Conservation (phyloP, 1,139 yeast species). For the Pichia kudriavzevii region DNA sequence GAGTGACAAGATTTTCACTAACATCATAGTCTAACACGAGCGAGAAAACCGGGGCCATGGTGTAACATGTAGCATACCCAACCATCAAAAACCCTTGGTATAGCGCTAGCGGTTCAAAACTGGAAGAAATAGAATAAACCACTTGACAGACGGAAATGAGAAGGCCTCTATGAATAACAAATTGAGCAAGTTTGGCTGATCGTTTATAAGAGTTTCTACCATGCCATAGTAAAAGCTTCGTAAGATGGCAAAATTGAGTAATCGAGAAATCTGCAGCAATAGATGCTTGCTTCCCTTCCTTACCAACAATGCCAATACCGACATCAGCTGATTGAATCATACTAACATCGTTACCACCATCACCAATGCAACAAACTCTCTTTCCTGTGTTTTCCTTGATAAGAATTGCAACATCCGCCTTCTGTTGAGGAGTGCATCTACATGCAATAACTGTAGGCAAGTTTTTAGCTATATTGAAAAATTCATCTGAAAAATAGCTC, state of each 20-base stretch:
- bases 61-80: slow-evolving; percentile 92
- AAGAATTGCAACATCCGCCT: slow-evolving; percentile 85
- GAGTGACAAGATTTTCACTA: slow-evolving; percentile 77
- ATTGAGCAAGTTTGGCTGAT: slow-evolving; percentile 90
- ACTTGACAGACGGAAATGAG: slow-evolving; percentile 96
- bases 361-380: slow-evolving; percentile 96
- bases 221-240: slow-evolving; percentile 89
- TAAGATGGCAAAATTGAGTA: slow-evolving; percentile 83
- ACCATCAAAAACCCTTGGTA: slow-evolving; percentile 98
- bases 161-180: slow-evolving; percentile 92
- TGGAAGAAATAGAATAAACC: slow-evolving; percentile 76
- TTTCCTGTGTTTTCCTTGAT: slow-evolving; percentile 77
- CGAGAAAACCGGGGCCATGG: slow-evolving; percentile 98
- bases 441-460: slow-evolving; percentile 95
- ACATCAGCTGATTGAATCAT: slow-evolving; percentile 99
- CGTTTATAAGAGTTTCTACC: slow-evolving; percentile 96
- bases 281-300: slow-evolving; percentile 96
- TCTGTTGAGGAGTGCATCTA: slow-evolving; percentile 97
- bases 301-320: slow-evolving; percentile 98
- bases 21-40: slow-evolving; percentile 88
- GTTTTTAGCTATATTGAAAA: slow-evolving; percentile 65
- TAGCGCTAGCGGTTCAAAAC: slow-evolving; percentile 88
- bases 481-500: slow-evolving; percentile 57
- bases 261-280: slow-evolving; percentile 95
- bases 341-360: slow-evolving; percentile 98